Base-by-base conservation (phyloP, 331 rosid species). In the Malus hybrid region DNA sequence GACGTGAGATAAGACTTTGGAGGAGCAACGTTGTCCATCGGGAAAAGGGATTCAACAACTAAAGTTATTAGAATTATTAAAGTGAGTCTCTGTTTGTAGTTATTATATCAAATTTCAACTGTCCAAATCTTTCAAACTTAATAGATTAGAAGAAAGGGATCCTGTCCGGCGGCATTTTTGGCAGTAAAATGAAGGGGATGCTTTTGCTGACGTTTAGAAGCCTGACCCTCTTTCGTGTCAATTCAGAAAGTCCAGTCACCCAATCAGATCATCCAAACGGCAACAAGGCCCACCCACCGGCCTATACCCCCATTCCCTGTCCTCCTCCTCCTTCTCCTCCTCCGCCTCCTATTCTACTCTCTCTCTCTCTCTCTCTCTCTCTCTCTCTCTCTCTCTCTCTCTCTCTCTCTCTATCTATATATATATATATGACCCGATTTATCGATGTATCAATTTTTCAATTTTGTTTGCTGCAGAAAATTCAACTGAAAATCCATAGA, bases 161-260 rank as follows among this genome's bases (percentile, higher is more conserved):
- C 29, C 12, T 24, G 7, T 13, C 79, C 54, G 50, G 42, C 62
- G 32, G 59, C 71, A 7, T 54, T 67, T 71, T 71, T 67, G 81
- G 71, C 74, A 10, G 56, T 59, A 48, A 67, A 66, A 71, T 39
- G 79, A 70, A 36, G 74, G n/a, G 10, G 71, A 3, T 34, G 48
- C 13, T 71, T 83, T 76, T 76, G 81, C 81, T 79, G 83, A 67
- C 79, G 73, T 67, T 78, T 52, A 27, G 18, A 15, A 5, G 24
- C 56, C 33, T 27, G 75, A n/a, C 73, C 46, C 10, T 31, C 9
- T n/a, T 27, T 54, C 12, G 66, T 77, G 66, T 15, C 74, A 39
- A 19, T 31, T 61, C 82, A 63, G 52, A 73, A 63, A 77, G 31
- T 61, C 65, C 55, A 69, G 66, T 75, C 31, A 14, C 31, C 80